phyloP scores from a whole-genome alignment of 169 alveolate genomes.

The Eimeria falciformis region DNA sequence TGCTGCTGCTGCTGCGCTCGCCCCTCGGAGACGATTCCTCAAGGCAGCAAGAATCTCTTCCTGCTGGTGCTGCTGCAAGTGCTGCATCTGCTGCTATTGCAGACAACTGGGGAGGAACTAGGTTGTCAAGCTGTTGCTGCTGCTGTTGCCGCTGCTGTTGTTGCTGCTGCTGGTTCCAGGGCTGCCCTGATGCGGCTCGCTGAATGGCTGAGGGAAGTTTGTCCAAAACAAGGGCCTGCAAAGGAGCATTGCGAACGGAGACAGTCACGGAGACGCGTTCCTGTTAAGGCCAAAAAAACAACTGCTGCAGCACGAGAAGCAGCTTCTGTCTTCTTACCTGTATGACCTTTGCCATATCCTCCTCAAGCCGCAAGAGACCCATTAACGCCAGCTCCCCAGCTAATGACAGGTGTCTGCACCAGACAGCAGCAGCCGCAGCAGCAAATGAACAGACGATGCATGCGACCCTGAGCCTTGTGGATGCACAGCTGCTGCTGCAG shows the following conservation, averaged over 20 bases:
- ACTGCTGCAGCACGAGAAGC: conserved; percentile 19
- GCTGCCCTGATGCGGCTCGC: background rate
- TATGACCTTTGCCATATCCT: conserved; percentile 29
- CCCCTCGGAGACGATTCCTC: background rate
- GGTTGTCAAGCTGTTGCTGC: background rate
- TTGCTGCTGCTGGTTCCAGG: background rate
- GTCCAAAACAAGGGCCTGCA: background rate
- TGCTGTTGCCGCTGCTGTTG: conserved; percentile 9
- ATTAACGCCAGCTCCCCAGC: conserved; percentile 46
- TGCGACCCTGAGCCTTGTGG: no score
- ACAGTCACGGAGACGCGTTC: background rate
- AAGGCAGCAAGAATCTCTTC: background rate
- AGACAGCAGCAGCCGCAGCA: background rate
- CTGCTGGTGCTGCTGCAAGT: background rate
- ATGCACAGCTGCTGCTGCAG: conserved; percentile 5
- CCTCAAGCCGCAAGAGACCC: conserved; percentile 36
- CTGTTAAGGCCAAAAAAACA: background rate
- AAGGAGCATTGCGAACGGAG: background rate
- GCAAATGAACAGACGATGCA: background rate
- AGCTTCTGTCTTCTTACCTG: background rate
- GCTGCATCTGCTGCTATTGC: background rate
- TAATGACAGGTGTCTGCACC: background rate
- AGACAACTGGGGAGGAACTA: background rate
- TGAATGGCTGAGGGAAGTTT: conserved; percentile 39
- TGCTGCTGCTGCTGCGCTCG: conserved; percentile 30